phyloP scores from a whole-genome alignment of 129 eudicot genomes.

The Smallanthus sonchifolius region DNA sequence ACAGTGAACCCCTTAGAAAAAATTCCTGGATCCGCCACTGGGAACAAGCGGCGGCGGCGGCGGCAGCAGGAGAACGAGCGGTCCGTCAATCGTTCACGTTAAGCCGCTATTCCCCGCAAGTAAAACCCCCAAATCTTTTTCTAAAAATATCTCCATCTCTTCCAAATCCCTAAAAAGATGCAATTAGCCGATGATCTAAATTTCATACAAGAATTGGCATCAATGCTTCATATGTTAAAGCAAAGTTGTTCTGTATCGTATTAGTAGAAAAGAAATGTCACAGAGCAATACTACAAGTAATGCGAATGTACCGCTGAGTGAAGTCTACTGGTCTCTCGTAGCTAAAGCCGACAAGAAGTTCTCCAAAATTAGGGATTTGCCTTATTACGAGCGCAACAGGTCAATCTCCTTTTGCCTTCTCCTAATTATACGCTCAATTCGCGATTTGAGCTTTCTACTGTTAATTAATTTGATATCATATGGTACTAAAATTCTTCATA shows the following conservation, averaged over 20 bases:
- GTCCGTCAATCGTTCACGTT: no score
- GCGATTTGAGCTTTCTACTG: not conserved
- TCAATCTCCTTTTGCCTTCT: not conserved
- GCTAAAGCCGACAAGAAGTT: conserved; percentile 94
- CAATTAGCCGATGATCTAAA: not conserved
- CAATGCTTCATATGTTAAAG: not conserved
- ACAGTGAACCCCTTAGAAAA: no score
- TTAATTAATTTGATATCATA: not conserved
- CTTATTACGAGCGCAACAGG: conserved; percentile 91
- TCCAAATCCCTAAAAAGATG: conserved; percentile 1
- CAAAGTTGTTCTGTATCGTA: not conserved
- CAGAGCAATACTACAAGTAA: conserved; percentile 31
- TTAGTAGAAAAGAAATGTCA: conserved; percentile 37
- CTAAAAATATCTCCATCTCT: not conserved
- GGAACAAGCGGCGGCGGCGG: no score
- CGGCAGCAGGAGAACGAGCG: no score
- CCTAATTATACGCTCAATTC: not conserved
- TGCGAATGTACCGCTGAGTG: conserved; percentile 62
- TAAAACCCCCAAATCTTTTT: not conserved
- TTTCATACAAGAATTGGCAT: not conserved
- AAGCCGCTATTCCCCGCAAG: no score
- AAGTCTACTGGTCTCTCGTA: conserved; percentile 76
- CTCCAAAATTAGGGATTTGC: conserved; percentile 95
- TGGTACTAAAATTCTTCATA: not conserved
- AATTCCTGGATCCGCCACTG: no score